These are phyloP conservation scores for Quercus aquifolioides DNA, from an alignment of 306 rosid genomes.

Conservation along the genomic window DNA sequence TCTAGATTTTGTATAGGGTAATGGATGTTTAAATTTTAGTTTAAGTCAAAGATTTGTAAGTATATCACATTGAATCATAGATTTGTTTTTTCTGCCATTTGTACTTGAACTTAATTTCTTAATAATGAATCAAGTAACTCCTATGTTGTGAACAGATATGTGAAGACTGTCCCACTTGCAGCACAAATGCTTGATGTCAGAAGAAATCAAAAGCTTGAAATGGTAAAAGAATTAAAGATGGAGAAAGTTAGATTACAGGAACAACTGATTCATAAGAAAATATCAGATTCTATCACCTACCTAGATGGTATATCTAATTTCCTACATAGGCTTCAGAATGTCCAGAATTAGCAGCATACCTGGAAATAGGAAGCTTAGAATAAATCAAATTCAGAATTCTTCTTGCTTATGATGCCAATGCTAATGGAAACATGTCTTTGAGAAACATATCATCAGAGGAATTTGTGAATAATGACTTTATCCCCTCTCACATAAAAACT, in stretches of 20 bases:
- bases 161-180: constrained; percentile 90
- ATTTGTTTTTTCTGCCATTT: neutral
- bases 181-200: constrained; percentile 91
- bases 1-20: neutral
- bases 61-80: neutral
- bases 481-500: too few species aligned
- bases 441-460: too few species aligned
- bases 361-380: too few species aligned
- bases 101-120: neutral
- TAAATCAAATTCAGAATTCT: too few species aligned
- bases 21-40: neutral
- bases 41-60: neutral
- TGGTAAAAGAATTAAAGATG: constrained; percentile 58
- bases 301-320: too few species aligned
- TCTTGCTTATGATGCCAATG: too few species aligned
- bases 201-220: constrained; percentile 83
- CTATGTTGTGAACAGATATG: constrained; percentile 60
- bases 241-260: constrained; percentile 31
- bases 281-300: too few species aligned
- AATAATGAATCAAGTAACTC: neutral
- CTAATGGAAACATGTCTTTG: too few species aligned
- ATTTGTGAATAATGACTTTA: too few species aligned
- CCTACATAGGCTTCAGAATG: too few species aligned
- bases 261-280: too few species aligned
- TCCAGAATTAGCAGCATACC: too few species aligned